Conservation (phyloP, 2,329 filamentous ascomycete genomes). For the Zymoseptoria brevis region DNA sequence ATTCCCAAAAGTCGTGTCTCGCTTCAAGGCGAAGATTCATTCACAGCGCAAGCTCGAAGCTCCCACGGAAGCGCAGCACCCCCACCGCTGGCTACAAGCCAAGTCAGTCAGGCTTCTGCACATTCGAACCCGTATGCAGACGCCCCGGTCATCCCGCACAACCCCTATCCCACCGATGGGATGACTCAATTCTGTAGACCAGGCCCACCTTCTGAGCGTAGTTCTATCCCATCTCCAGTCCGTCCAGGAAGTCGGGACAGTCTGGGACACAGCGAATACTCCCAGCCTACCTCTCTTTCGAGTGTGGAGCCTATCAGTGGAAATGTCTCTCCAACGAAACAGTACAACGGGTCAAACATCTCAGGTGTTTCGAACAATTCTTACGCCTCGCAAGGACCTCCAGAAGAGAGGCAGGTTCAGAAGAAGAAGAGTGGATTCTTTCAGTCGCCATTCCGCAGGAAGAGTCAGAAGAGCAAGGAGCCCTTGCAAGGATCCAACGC, state of each 20-base stretch:
- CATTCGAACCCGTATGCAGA: conserved; percentile 51
- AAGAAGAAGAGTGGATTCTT: conserved; percentile 81
- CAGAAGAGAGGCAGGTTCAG: conserved; percentile 58
- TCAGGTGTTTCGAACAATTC: conserved; percentile 22
- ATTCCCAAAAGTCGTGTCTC: conserved; percentile 36
- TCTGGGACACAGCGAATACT: conserved; percentile 68
- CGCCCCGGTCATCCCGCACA: conserved; percentile 69
- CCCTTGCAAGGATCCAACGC: conserved; percentile 43
- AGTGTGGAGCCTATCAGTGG: conserved; percentile 73
- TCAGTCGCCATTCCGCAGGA: conserved; percentile 79
- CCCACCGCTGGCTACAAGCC: conserved; percentile 19
- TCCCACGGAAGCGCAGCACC: conserved; percentile 24
- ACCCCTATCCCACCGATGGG: conserved; percentile 87
- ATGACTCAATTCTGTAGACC: conserved; percentile 96
- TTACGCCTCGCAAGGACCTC: conserved; percentile 35
- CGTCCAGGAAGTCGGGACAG: conserved; percentile 80
- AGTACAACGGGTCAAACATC: conserved; percentile 30
- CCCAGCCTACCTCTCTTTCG: conserved; percentile 79
- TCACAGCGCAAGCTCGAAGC: conserved; percentile 20
- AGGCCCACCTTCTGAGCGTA: conserved; percentile 61
- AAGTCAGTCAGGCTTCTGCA: conserved; percentile 18
- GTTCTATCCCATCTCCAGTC: conserved; percentile 58
- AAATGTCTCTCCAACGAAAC: conserved; percentile 66
- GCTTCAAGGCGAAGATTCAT: conserved; percentile 26
- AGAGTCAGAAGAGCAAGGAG: conserved; percentile 74